A percentile compares a stretch with the other conserved stretches of the same genome.
These are phyloP conservation scores for Cyberlindnera americana DNA, from an alignment of 805 yeast genomes.

Conservation along the genomic window DNA sequence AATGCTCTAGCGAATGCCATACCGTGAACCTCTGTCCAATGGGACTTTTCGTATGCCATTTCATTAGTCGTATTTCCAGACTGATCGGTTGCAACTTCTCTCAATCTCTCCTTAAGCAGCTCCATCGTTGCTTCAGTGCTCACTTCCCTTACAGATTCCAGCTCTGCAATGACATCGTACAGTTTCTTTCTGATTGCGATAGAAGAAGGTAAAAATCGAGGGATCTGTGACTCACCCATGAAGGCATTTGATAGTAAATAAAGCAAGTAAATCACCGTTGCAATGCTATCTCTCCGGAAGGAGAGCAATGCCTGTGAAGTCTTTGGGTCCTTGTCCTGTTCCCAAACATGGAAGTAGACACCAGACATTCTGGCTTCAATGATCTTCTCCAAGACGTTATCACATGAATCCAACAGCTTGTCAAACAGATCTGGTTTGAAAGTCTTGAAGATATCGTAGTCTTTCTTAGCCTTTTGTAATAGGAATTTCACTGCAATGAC, in stretches of 20 bases:
- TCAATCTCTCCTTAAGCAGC: constrained; percentile 13
- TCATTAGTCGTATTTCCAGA: constrained; percentile 1
- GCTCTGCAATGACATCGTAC: constrained; percentile 36
- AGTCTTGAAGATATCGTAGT: constrained; percentile 33
- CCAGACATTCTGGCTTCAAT: constrained; percentile 51
- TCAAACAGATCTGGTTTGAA: constrained; percentile 35
- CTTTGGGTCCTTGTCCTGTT: constrained; percentile 36
- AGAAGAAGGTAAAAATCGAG: constrained; percentile 43
- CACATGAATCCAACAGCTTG: constrained; percentile 35
- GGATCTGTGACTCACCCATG: constrained; percentile 34
- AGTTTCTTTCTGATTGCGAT: constrained; percentile 40
- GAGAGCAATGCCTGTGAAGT: constrained; percentile 38
- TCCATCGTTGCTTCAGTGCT: constrained; percentile 7
- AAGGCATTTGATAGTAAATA: constrained; percentile 42
- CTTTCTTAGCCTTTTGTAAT: constrained; percentile 33
- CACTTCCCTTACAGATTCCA: constrained; percentile 23
- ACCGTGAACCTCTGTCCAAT: constrained; percentile 48
- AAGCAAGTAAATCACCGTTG: constrained; percentile 42
- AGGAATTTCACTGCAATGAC: constrained; percentile 37
- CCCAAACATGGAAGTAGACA: constrained; percentile 43
- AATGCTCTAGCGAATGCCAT: constrained; percentile 47
- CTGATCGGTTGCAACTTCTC: constrained; percentile 5
- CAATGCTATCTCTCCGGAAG: constrained; percentile 44
- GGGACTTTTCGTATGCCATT: constrained; percentile 24
- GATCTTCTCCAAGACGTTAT: constrained; percentile 37